These are phyloP conservation scores for Glycyrrhiza uralensis DNA, from an alignment of 306 rosid genomes.

Conservation along the genomic window DNA sequence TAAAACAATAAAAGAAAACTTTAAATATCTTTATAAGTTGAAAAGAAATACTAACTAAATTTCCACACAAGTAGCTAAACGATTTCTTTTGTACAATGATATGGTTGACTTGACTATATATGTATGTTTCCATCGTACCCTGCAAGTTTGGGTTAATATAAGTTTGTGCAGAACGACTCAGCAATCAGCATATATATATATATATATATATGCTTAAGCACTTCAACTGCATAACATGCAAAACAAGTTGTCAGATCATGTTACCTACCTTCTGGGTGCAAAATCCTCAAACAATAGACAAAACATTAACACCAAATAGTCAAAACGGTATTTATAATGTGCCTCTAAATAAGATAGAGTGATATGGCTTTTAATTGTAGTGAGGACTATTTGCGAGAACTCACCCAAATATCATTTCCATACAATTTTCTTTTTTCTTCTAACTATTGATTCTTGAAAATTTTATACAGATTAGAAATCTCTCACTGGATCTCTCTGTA, in stretches of 20 bases:
- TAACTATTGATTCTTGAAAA: too few species aligned
- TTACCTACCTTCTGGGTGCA: slow-evolving; percentile 23
- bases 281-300: slow-evolving; percentile 17
- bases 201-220: not conserved
- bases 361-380: too few species aligned
- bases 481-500: too few species aligned
- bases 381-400: too few species aligned
- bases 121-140: not conserved
- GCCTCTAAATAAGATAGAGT: not conserved
- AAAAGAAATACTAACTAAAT: too few species aligned
- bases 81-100: not conserved
- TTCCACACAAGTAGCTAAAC: not conserved
- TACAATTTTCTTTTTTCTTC: too few species aligned
- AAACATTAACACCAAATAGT: not conserved
- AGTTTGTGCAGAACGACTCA: slow-evolving; percentile 2
- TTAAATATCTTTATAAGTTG: too few species aligned
- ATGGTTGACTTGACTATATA: not conserved
- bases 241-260: slow-evolving; percentile 24
- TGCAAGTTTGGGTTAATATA: not conserved
- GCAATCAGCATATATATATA: too few species aligned
- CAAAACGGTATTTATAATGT: not conserved
- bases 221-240: not conserved
- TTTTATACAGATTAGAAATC: too few species aligned
- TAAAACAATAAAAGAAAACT: too few species aligned
- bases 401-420: too few species aligned